Conservation (phyloP, 1,284 basidiomycete species). For the Cystobasidium sp. region DNA sequence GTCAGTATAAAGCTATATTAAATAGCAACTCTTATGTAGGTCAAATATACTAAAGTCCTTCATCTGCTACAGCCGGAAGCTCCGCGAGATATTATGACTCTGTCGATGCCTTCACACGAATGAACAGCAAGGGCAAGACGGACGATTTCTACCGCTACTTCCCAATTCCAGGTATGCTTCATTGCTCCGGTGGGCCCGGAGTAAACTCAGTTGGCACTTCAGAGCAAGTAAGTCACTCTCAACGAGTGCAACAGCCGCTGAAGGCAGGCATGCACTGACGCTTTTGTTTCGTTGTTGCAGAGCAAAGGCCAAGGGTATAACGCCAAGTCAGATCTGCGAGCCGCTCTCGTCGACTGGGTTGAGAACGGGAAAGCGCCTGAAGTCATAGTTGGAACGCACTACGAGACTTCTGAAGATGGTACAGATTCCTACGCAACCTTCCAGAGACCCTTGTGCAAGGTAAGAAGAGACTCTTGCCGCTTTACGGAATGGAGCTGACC, state of each 20-base stretch:
- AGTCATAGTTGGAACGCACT: slow-evolving; percentile 3
- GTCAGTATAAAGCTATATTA: not conserved
- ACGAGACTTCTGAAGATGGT: not conserved
- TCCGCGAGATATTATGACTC: not conserved
- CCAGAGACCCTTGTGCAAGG: slow-evolving; percentile 11
- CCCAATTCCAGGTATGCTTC: slow-evolving; percentile 15
- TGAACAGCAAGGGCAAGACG: slow-evolving; percentile 3
- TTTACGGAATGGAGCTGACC: not conserved
- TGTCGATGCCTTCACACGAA: not conserved
- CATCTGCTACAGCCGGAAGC: not conserved
- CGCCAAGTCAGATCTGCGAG: not conserved
- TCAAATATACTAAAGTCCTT: not conserved
- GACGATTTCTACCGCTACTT: slow-evolving; percentile 12
- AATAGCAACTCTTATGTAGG: too few relatives aligned
- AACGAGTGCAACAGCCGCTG: too few relatives aligned
- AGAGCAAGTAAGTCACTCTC: not conserved
- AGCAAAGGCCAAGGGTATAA: not conserved
- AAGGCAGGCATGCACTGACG: too few relatives aligned
- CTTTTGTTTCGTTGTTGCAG: not conserved
- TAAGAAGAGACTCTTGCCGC: not conserved
- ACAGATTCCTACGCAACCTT: not conserved
- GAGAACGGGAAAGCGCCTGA: slow-evolving; percentile 7
- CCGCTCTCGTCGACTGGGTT: slow-evolving; percentile 1
- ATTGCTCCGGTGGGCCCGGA: slow-evolving; percentile 23
- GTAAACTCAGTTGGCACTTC: slow-evolving; percentile 7